Base-by-base conservation (phyloP, 257 asterid species). In the Fraxinus pennsylvanica region DNA sequence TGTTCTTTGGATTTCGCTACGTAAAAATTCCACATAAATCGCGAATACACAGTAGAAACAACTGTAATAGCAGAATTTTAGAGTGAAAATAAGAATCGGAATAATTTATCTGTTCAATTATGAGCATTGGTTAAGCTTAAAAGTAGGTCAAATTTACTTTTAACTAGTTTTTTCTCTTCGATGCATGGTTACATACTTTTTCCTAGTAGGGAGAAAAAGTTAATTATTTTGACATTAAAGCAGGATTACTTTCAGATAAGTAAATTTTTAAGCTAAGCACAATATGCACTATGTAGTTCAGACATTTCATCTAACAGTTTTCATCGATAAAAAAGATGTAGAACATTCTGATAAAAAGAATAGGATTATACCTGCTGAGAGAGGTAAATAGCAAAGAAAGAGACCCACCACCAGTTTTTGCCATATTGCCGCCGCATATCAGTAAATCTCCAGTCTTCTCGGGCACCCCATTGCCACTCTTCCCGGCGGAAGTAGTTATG, bases 401-500 rank as follows among this genome's bases (percentile, higher is more conserved):
- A 95, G 72, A 90, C 68, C 99, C 99, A 93, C 98, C 99, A 95
- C 98, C 98, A 95, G 73, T 82, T 78, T 21, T 83, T 73, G 22
- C 96, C 94, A 21, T 85, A 93, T 83, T 90, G 92, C 2, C 38
- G 81, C 52, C 88, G 83, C 91, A 95, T 79, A 84, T 93, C 97
- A 33, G 84, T 84, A 65, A 93, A 93, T 71, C 99, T 87, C 99
- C 98, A 95, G 82, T 93, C 99, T 82, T 95, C 97, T 72, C 94
- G 88, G 38, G 87, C 91, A 33, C 98, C 98, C 95, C 97, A 95
- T 76, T 91, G 96, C 98, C 99, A 95, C 36, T 85, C 85, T 72
- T 95, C 98, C 1, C 99, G 96, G 79, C 99, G 98, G 83, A 93
- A 95, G 88, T 95, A 95, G 86, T 90, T 95, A 79, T 95, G 96